A percentile compares a stretch with the other conserved stretches of the same genome.
phyloP scores from a whole-genome alignment of 345 rosid species.

The Pelargonium nanum region DNA sequence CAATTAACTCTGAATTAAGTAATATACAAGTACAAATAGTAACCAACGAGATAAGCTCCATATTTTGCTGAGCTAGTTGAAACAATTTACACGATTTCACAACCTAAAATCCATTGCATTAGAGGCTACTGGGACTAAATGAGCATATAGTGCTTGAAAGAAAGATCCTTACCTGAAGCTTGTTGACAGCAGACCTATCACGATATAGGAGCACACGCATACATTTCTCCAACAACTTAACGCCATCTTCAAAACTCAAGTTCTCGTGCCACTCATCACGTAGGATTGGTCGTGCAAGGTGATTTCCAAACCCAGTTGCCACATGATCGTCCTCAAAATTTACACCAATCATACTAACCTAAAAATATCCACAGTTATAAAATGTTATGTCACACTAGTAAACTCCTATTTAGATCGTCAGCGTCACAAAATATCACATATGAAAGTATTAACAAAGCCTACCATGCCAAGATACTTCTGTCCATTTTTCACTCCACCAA shows the following conservation, averaged over 20 bases:
- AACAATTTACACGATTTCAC: background rate
- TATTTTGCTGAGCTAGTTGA: background rate
- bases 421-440: background rate
- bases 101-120: background rate
- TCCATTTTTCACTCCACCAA: conserved; percentile 95
- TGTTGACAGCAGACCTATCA: conserved; percentile 92
- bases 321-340: conserved; percentile 85
- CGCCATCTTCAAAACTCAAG: conserved; percentile 88
- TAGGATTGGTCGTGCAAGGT: conserved; percentile 90
- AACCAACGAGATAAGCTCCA: background rate
- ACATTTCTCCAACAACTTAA: conserved; percentile 84
- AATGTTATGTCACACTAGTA: background rate
- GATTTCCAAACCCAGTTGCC: conserved; percentile 97
- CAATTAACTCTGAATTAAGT: too few relatives aligned
- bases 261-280: conserved; percentile 89
- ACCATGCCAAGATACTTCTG: conserved; percentile 92
- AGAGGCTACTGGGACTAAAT: background rate
- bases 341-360: conserved; percentile 95
- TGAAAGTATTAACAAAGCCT: conserved; percentile 10
- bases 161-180: conserved; percentile 64
- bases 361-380: conserved; percentile 8
- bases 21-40: background rate
- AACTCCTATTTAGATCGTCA: background rate
- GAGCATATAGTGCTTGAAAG: background rate
- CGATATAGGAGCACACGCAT: conserved; percentile 97